These are phyloP conservation scores for Platanthera guangdongensis DNA, from an alignment of 106 monocot species.

Conservation along the genomic window DNA sequence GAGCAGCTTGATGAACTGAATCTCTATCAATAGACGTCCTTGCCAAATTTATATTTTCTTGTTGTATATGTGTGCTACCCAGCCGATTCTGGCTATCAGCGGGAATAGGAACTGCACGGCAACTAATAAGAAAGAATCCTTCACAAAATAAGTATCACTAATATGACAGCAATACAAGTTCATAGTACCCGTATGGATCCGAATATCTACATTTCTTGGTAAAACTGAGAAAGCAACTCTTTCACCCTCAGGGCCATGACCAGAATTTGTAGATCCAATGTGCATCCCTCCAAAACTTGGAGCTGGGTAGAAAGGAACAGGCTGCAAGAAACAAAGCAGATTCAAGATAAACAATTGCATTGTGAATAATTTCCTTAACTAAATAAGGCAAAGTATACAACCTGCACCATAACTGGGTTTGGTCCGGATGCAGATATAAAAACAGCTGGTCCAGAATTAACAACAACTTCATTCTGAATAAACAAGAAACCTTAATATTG, in stretches of 20 bases:
- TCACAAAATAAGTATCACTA: background rate
- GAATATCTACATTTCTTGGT: conserved; percentile 78
- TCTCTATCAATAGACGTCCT: conserved; percentile 24
- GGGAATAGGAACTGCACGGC: conserved; percentile 35
- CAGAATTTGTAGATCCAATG: conserved; percentile 29
- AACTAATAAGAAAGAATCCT: conserved; percentile 14
- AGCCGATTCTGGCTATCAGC: conserved; percentile 22
- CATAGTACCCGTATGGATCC: conserved; percentile 60
- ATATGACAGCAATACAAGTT: background rate
- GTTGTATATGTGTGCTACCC: conserved; percentile 20
- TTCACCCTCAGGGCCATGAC: conserved; percentile 22
- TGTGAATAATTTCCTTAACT: background rate
- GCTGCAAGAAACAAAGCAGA: conserved; percentile 13
- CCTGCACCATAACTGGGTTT: conserved; percentile 97
- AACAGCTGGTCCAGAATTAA: conserved; percentile 89
- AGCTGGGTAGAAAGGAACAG: conserved; percentile 48
- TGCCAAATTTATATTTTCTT: conserved; percentile 27
- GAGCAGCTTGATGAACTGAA: conserved; percentile 22
- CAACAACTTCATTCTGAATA: conserved; percentile 65
- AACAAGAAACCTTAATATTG: background rate
- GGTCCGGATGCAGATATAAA: conserved; percentile 76
- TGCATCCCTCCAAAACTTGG: conserved; percentile 29
- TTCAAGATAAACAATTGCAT: background rate
- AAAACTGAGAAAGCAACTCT: conserved; percentile 30
- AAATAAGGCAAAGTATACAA: conserved; percentile 12